Evolutionary conservation across 2,329 filamentous ascomycete genomes (phyloP), one percentile per base, ranked within the genome.

Genomic region (Camillea tinctor): DNA sequence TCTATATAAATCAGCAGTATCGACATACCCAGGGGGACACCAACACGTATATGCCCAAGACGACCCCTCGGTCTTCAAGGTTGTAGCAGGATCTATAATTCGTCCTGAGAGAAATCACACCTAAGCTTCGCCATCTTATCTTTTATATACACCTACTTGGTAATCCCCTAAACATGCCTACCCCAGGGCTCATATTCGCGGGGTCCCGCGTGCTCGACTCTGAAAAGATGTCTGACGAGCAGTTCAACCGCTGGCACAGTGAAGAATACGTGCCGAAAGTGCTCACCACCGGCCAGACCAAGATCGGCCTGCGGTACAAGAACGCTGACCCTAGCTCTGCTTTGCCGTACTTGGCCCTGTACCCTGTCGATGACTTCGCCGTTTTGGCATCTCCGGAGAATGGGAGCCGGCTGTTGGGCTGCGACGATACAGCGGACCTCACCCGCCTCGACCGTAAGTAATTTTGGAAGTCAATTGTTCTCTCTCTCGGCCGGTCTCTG

Each of bases 291-390:
- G 50, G 57, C 50, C 50, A 52, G 23, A 21, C 40, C 11, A 51
- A 57, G 36, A 51, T 62, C n/a, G 60, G 51, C 8, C 60, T 62
- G 36, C 57, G 60, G 20, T 62, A 60, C 54, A 62, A 60, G 50
- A 55, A 56, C 24, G 36, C 57, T n/a, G 20, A 24, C 19, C 20
- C 15, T 23, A 48, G 17, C 50, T 30, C 55, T 6, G 9, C 30
- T 4, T 17, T 50, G 11, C 55, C 54, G 4, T 60, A 62, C 55
- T 19, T 62, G 52, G 55, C 60, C 15, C 50, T 63, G 22, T 60
- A 63, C 40, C 52, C 55, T 9, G 24, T 58, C 19, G 55, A 60
- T 1, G 60, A 62, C 44, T 15, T 19, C 30, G 48, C n/a, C 8
- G n/a, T 6, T 9, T 54, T n/a, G 40, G 26, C 22, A 54, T 55